Conservation (phyloP, 2,329 filamentous ascomycete genomes). For the Arthrobotrys musiformis region DNA sequence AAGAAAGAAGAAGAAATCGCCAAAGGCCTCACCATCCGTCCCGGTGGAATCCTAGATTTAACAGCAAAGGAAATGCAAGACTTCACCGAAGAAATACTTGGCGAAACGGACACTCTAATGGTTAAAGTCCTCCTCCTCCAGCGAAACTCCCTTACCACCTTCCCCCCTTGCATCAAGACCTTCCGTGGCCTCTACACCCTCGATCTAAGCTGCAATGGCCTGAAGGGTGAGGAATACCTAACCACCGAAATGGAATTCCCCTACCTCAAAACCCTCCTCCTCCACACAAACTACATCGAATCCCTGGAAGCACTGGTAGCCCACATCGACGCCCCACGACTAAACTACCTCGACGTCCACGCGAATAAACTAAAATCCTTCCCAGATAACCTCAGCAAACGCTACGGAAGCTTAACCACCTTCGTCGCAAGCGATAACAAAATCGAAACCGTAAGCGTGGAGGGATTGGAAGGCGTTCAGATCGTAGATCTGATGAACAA, state of each 20-base stretch:
- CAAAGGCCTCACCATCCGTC: conserved; percentile 64
- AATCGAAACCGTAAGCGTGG: conserved; percentile 76
- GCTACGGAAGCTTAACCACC: conserved; percentile 76
- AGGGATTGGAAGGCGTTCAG: conserved; percentile 77
- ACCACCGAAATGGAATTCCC: conserved; percentile 75
- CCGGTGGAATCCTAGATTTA: conserved; percentile 74
- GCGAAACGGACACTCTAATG: conserved; percentile 65
- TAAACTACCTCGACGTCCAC: conserved; percentile 82
- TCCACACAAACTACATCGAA: conserved; percentile 78
- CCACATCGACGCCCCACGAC: conserved; percentile 76
- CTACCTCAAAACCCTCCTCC: conserved; percentile 78
- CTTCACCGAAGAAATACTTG: conserved; percentile 65
- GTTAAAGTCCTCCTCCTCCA: conserved; percentile 74
- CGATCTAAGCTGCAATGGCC: conserved; percentile 79
- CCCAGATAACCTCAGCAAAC: conserved; percentile 71
- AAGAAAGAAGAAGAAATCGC: conserved; percentile 39
- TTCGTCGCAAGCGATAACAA: conserved; percentile 83
- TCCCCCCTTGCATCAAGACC: conserved; percentile 76
- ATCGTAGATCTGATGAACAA: conserved; percentile 86
- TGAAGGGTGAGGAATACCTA: conserved; percentile 74
- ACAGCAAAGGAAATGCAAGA: conserved; percentile 73
- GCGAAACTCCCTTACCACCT: conserved; percentile 76
- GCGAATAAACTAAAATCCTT: conserved; percentile 81
- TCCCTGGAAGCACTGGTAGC: conserved; percentile 74
- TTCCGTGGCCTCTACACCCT: conserved; percentile 77